Conservation (phyloP, 768 basidiomycete genomes). For the Cytidiella melzeri region DNA sequence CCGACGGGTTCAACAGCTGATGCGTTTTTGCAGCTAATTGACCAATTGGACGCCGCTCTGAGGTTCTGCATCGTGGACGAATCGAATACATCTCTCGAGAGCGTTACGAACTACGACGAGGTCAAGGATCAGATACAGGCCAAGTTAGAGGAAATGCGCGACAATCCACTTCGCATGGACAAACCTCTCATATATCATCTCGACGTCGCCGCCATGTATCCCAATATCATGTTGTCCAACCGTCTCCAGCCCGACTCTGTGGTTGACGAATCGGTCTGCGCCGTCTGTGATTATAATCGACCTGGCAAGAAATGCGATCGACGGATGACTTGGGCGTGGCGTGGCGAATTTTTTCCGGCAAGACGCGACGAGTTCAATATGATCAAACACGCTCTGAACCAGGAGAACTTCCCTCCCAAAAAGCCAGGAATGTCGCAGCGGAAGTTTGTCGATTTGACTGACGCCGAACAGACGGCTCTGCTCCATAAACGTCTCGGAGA, state of each 20-base stretch:
- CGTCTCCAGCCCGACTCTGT: conserved; percentile 97
- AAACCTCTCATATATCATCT: conserved; percentile 96
- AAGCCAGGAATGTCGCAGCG: conserved; percentile 67
- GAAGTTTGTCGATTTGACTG: conserved; percentile 76
- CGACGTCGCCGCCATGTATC: conserved; percentile 99
- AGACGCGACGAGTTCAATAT: conserved; percentile 98
- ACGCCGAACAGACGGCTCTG: conserved; percentile 83
- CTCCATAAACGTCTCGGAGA: conserved; percentile 96
- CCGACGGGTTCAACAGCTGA: background rate
- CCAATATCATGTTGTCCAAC: conserved; percentile 99
- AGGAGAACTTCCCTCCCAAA: conserved; percentile 86
- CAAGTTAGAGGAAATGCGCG: conserved; percentile 84
- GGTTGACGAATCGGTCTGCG: conserved; percentile 93
- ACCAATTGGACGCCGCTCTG: conserved; percentile 89
- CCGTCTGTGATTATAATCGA: conserved; percentile 96
- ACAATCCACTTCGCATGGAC: conserved; percentile 83
- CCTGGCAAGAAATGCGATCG: conserved; percentile 95
- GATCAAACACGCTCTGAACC: conserved; percentile 95
- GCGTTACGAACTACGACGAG: conserved; percentile 92
- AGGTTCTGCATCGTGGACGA: conserved; percentile 87
- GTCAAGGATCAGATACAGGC: conserved; percentile 74
- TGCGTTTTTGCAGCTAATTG: conserved; percentile 59
- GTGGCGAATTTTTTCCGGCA: conserved; percentile 97
- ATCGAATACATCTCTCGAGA: conserved; percentile 67
- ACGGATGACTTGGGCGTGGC: conserved; percentile 95